Percentiles rank a stretch among this genome's conserved stretches.
These are phyloP conservation scores for Cryptomeria japonica DNA, from an alignment of 75 land plant genomes.

Conservation along the genomic window DNA sequence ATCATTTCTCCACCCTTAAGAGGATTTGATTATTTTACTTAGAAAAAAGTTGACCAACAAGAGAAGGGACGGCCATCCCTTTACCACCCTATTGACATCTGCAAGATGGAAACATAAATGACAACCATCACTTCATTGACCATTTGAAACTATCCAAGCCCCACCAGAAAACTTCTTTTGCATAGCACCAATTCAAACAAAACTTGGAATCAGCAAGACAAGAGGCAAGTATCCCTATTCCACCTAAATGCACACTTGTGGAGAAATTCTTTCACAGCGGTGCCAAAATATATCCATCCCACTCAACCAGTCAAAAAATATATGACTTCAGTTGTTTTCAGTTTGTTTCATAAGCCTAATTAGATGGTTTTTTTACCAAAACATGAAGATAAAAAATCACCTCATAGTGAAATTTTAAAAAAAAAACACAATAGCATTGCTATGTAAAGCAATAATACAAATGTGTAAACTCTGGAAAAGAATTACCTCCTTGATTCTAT, in stretches of 20 bases:
- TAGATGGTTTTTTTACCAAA: not conserved
- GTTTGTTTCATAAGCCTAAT: not conserved
- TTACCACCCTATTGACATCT: not conserved
- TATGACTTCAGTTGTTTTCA: not conserved
- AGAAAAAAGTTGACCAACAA: not conserved
- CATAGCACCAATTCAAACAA: not conserved
- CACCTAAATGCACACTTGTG: not conserved
- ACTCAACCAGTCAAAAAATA: not conserved
- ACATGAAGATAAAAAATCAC: not conserved
- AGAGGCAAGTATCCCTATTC: not conserved
- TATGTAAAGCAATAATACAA: not conserved
- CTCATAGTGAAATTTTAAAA: too few species aligned
- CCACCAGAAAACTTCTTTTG: not conserved
- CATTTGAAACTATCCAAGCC: not conserved
- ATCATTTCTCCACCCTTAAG: not conserved
- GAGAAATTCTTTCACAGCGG: not conserved
- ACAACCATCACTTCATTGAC: not conserved
- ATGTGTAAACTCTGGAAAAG: not conserved
- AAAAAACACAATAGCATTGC: not conserved
- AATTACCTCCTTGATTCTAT: slow-evolving; percentile 31
- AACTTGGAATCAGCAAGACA: not conserved
- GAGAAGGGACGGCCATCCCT: not conserved
- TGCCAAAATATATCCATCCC: not conserved
- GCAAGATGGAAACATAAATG: not conserved
- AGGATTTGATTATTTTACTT: too few species aligned